Percentiles rank a stretch among this genome's conserved stretches.
Conservation (phyloP, 352 stramenopile genomes). For the Pythium aphanidermatum region DNA sequence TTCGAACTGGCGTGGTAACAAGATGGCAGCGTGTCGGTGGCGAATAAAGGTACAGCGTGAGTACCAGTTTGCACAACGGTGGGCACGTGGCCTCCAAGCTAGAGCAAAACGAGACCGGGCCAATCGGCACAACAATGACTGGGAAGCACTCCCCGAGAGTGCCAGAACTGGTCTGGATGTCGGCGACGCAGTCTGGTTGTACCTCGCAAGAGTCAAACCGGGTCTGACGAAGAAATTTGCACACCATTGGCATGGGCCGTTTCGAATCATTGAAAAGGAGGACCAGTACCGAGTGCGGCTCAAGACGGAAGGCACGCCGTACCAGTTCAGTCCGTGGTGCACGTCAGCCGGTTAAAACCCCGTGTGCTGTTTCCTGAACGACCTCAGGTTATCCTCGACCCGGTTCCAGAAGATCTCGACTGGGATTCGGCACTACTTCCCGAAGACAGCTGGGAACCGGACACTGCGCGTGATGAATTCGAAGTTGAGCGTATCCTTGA, state of each 20-base stretch:
- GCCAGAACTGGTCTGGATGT: slow-evolving; percentile 11
- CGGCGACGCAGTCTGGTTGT: slow-evolving; percentile 10
- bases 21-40: slow-evolving; percentile 2
- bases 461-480: slow-evolving; percentile 1
- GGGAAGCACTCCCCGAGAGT: background rate
- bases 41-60: background rate
- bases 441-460: slow-evolving; percentile 15
- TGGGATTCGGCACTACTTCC: slow-evolving; percentile 13
- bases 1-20: slow-evolving; percentile 7
- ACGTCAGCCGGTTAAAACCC: slow-evolving; percentile 10
- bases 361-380: background rate
- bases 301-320: background rate
- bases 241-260: slow-evolving; percentile 13
- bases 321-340: slow-evolving; percentile 8
- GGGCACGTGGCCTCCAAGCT: slow-evolving; percentile 6
- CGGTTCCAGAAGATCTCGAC: slow-evolving; percentile 1
- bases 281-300: background rate
- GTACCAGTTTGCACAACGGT: background rate
- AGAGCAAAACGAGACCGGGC: background rate
- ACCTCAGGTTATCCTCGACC: background rate
- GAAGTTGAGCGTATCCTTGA: slow-evolving; percentile 13
- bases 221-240: slow-evolving; percentile 8
- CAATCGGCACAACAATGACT: background rate
- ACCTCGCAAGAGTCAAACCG: slow-evolving; percentile 2
- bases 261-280: slow-evolving; percentile 10